Conservation (phyloP, 129 eudicot species). For the Helichrysum umbraculigerum region DNA sequence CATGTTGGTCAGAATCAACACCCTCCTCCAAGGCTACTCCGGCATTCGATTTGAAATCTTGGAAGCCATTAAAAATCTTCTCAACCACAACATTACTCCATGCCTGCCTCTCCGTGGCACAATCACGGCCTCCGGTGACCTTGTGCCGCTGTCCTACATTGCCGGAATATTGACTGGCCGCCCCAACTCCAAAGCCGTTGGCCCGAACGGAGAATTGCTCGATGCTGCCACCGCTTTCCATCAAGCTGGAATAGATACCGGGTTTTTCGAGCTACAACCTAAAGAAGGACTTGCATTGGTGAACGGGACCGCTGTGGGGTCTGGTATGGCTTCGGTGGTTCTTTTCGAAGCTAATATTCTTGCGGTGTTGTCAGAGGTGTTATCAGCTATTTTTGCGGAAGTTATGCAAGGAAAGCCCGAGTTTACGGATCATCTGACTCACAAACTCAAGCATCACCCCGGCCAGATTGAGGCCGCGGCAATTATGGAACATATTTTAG, state of each 20-base stretch:
- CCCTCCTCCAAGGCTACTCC: slow-evolving; percentile 74
- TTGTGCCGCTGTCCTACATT: slow-evolving; percentile 74
- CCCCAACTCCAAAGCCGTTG: slow-evolving; percentile 60
- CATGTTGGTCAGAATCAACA: slow-evolving; percentile 71
- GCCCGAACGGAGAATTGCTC: slow-evolving; percentile 50
- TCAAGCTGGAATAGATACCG: slow-evolving; percentile 41
- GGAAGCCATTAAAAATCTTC: slow-evolving; percentile 55
- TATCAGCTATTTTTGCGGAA: slow-evolving; percentile 63
- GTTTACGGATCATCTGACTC: slow-evolving; percentile 69
- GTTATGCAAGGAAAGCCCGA: slow-evolving; percentile 77
- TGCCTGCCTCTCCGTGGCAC: slow-evolving; percentile 70
- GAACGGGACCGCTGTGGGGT: slow-evolving; percentile 76
- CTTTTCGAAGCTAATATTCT: slow-evolving; percentile 67
- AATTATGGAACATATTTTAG: slow-evolving; percentile 69
- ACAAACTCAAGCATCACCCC: slow-evolving; percentile 73
- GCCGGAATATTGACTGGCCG: slow-evolving; percentile 63
- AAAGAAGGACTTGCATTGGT: slow-evolving; percentile 67
- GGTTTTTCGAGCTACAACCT: slow-evolving; percentile 64
- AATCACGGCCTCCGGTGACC: slow-evolving; percentile 66
- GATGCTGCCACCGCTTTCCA: slow-evolving; percentile 44
- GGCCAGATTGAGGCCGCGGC: slow-evolving; percentile 78
- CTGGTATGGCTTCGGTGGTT: slow-evolving; percentile 64
- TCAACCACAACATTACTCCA: slow-evolving; percentile 66
- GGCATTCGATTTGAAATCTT: slow-evolving; percentile 71
- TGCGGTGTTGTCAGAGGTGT: slow-evolving; percentile 55